phyloP scores from a whole-genome alignment of 768 basidiomycete species.

The Floccularia luteovirens region DNA sequence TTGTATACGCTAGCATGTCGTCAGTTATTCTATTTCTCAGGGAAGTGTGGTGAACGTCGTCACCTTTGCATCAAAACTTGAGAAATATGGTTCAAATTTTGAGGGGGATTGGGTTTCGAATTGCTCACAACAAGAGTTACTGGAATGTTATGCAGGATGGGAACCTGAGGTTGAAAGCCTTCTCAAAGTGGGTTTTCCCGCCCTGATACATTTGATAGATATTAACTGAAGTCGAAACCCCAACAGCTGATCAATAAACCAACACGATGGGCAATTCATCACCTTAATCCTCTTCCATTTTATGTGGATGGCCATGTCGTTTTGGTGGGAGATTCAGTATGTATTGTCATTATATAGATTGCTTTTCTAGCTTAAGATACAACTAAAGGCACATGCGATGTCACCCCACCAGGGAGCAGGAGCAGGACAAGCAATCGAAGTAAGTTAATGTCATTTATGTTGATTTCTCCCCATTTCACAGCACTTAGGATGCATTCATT shows the following conservation, averaged over 20 bases:
- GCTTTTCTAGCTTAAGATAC: background rate
- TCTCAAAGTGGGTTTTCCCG: conserved; percentile 15
- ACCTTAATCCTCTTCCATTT: conserved; percentile 24
- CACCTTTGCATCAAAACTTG: conserved; percentile 27
- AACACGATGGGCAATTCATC: conserved; percentile 30
- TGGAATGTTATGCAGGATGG: conserved; percentile 22
- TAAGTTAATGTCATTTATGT: conserved; percentile 2
- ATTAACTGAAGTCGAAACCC: too few species aligned
- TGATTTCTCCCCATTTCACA: background rate
- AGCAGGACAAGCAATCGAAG: conserved; percentile 22
- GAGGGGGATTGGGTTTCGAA: conserved; percentile 22
- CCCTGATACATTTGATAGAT: too few species aligned
- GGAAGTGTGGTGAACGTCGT: conserved; percentile 38
- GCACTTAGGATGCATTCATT: conserved; percentile 18
- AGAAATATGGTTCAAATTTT: conserved; percentile 19
- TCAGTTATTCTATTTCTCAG: conserved; percentile 38
- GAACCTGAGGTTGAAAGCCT: conserved; percentile 22
- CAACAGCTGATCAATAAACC: conserved; percentile 21
- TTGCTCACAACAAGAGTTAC: conserved; percentile 21
- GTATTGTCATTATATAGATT: conserved; percentile 1
- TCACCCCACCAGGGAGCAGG: conserved; percentile 19
- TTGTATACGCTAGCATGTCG: conserved; percentile 27
- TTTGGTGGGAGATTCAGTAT: conserved; percentile 35
- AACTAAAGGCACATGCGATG: conserved; percentile 18
- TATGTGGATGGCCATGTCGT: conserved; percentile 28